Conservation (phyloP, 768 basidiomycete species). For the Daedaleopsis nitida region DNA sequence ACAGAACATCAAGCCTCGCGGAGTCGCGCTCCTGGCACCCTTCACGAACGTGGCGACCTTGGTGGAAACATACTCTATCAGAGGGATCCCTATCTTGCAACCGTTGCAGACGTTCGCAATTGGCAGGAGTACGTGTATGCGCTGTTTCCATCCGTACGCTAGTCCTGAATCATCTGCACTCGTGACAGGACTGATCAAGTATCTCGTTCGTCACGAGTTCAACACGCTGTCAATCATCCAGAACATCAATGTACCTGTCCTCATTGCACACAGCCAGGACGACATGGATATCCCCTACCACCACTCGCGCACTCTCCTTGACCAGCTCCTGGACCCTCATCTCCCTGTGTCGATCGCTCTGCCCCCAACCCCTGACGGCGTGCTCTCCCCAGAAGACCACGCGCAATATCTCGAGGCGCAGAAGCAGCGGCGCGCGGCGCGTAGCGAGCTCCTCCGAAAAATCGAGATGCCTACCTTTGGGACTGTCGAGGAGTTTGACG, state of each 20-base stretch:
- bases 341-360: slow-evolving; percentile 51
- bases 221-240: slow-evolving; percentile 63
- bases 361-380: slow-evolving; percentile 31
- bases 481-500: slow-evolving; percentile 53
- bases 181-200: slow-evolving; percentile 51
- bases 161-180: not conserved
- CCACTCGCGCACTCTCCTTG: slow-evolving; percentile 71
- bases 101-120: slow-evolving; percentile 68
- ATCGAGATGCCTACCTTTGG: slow-evolving; percentile 52
- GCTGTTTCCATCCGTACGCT: not conserved
- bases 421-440: slow-evolving; percentile 40
- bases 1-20: slow-evolving; percentile 42
- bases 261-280: slow-evolving; percentile 75
- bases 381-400: slow-evolving; percentile 47
- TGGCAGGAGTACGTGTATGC: slow-evolving; percentile 54
- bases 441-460: slow-evolving; percentile 47
- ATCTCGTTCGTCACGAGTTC: slow-evolving; percentile 57
- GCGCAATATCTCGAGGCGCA: slow-evolving; percentile 40
- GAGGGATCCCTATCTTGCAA: slow-evolving; percentile 71
- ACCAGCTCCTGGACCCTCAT: slow-evolving; percentile 62
- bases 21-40: slow-evolving; percentile 45
- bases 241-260: slow-evolving; percentile 62
- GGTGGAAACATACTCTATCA: slow-evolving; percentile 66
- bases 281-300: slow-evolving; percentile 73
- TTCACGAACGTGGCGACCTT: slow-evolving; percentile 43